A percentile compares a stretch with the other conserved stretches of the same genome.
phyloP scores from a whole-genome alignment of 108 stramenopile genomes.

The Parmales sp. region DNA sequence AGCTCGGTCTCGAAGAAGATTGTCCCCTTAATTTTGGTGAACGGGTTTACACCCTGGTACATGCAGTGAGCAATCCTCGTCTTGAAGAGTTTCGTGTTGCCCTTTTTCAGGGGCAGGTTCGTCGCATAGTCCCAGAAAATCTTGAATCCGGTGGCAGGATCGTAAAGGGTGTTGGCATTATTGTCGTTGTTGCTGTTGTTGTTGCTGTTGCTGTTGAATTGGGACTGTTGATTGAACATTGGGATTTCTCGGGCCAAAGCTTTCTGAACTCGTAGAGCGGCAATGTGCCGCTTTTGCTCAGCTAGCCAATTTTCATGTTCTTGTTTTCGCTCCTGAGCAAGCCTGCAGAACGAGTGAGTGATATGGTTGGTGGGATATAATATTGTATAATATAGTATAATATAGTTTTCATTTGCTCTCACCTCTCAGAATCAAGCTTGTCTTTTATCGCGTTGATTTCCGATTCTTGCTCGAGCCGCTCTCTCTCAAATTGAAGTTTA shows the following conservation, averaged over 20 bases:
- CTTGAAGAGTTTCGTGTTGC: neutral
- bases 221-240: neutral
- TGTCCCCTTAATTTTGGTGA: neutral
- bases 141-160: neutral
- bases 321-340: neutral
- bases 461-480: constrained; percentile 11
- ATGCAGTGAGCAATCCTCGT: constrained; percentile 6
- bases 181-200: constrained; percentile 6
- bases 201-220: neutral
- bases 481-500: constrained; percentile 4
- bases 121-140: neutral
- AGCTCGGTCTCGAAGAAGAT: constrained; percentile 9
- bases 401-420: too few relatives aligned
- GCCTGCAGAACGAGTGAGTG: neutral
- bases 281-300: constrained; percentile 8
- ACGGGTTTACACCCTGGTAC: neutral
- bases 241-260: constrained; percentile 10
- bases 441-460: constrained; percentile 3
- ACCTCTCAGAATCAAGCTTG: neutral
- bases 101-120: neutral
- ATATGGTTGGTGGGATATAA: neutral
- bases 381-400: neutral
- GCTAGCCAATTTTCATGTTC: constrained; percentile 10
- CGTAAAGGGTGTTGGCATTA: neutral
- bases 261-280: neutral